Conservation (phyloP, 2,329 filamentous ascomycete species). For the Arthrobotrys conoides region DNA sequence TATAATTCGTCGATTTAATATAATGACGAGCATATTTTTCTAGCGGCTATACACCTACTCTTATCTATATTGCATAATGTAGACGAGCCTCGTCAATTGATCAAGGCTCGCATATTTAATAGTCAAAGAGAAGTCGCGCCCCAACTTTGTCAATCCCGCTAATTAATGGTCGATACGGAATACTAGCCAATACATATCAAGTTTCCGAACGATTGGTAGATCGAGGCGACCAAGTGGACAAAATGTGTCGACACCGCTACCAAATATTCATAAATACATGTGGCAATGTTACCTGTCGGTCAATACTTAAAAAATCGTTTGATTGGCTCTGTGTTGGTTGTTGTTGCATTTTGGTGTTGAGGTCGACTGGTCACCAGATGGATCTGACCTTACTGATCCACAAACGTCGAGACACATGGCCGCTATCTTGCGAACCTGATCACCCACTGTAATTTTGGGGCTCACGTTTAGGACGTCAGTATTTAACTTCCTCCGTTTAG, state of each 20-base stretch:
- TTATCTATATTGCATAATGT: too few species aligned
- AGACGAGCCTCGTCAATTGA: too few species aligned
- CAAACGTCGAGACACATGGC: constrained; percentile 20
- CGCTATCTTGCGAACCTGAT: neutral
- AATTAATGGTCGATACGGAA: neutral
- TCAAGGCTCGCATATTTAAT: neutral
- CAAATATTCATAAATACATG: too few species aligned
- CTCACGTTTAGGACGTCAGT: neutral
- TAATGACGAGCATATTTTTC: neutral
- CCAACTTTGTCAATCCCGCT: neutral
- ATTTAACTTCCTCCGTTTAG: neutral
- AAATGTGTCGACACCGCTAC: neutral
- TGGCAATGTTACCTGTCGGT: too few species aligned
- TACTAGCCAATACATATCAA: neutral
- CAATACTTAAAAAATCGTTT: neutral
- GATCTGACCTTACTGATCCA: neutral
- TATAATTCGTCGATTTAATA: neutral
- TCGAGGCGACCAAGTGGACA: neutral
- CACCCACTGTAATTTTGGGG: neutral
- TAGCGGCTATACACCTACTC: too few species aligned
- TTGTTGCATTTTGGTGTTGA: constrained; percentile 1
- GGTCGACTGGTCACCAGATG: constrained; percentile 20
- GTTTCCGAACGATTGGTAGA: neutral
- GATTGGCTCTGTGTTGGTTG: constrained; percentile 17
- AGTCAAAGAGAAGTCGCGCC: neutral